These are phyloP conservation scores for Diaporthe aspalathi DNA, from an alignment of 2,329 filamentous ascomycete species.

Conservation along the genomic window DNA sequence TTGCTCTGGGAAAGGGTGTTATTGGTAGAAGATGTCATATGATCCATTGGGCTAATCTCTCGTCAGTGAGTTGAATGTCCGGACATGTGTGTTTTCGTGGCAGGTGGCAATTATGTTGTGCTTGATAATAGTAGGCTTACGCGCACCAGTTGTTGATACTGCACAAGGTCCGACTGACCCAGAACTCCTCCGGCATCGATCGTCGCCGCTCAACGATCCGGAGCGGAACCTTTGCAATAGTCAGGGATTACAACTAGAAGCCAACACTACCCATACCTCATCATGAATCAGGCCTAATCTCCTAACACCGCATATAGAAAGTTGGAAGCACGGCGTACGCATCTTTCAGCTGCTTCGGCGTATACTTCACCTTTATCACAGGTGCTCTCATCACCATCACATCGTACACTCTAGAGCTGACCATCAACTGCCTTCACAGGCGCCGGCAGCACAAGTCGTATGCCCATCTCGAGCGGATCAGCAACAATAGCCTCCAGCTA, in stretches of 20 bases:
- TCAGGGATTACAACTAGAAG: background rate
- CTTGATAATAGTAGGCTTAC: background rate
- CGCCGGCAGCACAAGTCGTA: background rate
- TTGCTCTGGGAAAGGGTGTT: background rate
- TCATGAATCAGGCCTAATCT: background rate
- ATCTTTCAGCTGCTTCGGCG: slow-evolving; percentile 12
- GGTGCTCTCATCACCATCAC: background rate
- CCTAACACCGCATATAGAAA: background rate
- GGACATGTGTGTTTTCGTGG: background rate
- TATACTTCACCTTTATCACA: background rate
- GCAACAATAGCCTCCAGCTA: slow-evolving; percentile 12
- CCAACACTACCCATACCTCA: background rate
- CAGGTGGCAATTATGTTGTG: background rate
- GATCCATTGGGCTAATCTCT: background rate
- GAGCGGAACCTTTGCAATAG: slow-evolving; percentile 3
- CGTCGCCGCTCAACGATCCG: background rate
- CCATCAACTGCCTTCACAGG: background rate
- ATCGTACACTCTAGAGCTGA: background rate
- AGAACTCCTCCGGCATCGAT: background rate
- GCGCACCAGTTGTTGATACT: background rate
- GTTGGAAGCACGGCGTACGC: background rate
- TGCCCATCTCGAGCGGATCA: slow-evolving; percentile 1
- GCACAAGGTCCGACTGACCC: background rate
- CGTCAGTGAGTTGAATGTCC: background rate
- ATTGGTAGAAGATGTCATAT: fast-evolving